Percentiles rank a stretch among this genome's conserved stretches.
phyloP scores from a whole-genome alignment of 2,329 filamentous ascomycete species.

The Talaromyces sp. region DNA sequence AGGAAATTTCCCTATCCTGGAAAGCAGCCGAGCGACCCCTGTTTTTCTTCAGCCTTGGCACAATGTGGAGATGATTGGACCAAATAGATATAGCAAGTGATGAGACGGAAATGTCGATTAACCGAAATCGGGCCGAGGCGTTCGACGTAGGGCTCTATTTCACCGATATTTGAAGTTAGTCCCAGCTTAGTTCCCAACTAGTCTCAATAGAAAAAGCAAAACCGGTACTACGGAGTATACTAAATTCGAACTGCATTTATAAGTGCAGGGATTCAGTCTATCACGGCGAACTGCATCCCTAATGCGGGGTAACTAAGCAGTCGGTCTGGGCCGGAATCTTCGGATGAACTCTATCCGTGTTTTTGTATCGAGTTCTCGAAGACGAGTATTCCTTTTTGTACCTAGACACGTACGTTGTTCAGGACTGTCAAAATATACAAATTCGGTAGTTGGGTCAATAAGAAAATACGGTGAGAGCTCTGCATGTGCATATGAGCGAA shows the following conservation, averaged over 20 bases:
- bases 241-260: not conserved
- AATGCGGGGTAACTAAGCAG: not conserved
- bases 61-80: not conserved
- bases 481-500: not conserved
- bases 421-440: not conserved
- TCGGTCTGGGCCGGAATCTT: not conserved
- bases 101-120: not conserved
- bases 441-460: not conserved
- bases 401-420: not conserved
- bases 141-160: too few species aligned
- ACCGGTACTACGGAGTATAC: too few species aligned
- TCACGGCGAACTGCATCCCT: too few species aligned
- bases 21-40: not conserved
- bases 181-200: not conserved
- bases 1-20: not conserved
- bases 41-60: not conserved
- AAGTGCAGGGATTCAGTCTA: too few species aligned
- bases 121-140: too few species aligned
- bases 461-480: not conserved
- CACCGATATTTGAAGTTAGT: not conserved
- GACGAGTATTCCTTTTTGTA: not conserved
- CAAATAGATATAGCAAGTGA: not conserved
- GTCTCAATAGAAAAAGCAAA: not conserved
- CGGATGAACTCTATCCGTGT: not conserved
- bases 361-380: not conserved